A percentile compares a stretch with the other conserved stretches of the same genome.
These are phyloP conservation scores for Punica granatum DNA, from an alignment of 345 rosid genomes.

Conservation along the genomic window DNA sequence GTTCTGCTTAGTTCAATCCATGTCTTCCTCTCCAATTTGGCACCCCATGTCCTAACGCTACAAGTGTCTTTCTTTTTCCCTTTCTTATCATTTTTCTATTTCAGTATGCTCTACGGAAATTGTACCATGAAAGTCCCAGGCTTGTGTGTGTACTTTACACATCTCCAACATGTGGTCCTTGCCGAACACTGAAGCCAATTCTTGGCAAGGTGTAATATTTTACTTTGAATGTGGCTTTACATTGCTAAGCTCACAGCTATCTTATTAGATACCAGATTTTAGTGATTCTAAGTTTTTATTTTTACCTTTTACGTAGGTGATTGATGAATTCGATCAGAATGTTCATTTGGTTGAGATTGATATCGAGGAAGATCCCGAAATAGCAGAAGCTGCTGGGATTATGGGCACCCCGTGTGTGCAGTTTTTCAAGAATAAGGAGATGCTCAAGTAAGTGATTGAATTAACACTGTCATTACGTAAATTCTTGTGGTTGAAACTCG, in stretches of 20 bases:
- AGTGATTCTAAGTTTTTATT: not conserved
- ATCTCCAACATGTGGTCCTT: slow-evolving; percentile 94
- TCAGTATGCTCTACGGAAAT: slow-evolving; percentile 86
- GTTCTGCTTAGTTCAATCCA: not conserved
- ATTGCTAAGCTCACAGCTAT: too few species aligned
- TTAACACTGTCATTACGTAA: not conserved
- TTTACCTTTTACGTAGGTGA: slow-evolving; percentile 43
- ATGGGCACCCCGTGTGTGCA: slow-evolving; percentile 98
- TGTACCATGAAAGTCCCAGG: slow-evolving; percentile 94
- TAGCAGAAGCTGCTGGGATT: slow-evolving; percentile 93
- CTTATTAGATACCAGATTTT: not conserved
- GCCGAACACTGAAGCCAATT: slow-evolving; percentile 95
- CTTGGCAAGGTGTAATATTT: slow-evolving; percentile 58
- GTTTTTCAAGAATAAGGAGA: slow-evolving; percentile 89
- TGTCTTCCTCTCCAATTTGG: not conserved
- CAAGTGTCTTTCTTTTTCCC: slow-evolving; percentile 3
- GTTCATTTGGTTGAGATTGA: slow-evolving; percentile 94
- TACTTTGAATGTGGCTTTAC: not conserved
- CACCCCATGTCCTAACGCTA: not conserved
- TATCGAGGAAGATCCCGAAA: slow-evolving; percentile 90
- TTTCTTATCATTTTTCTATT: slow-evolving; percentile 8
- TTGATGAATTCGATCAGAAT: slow-evolving; percentile 76
- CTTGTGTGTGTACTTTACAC: slow-evolving; percentile 80
- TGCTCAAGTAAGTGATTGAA: slow-evolving; percentile 52
- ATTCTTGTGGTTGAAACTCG: not conserved